Conservation (phyloP, 306 rosid genomes). For the Vigna unguiculata region DNA sequence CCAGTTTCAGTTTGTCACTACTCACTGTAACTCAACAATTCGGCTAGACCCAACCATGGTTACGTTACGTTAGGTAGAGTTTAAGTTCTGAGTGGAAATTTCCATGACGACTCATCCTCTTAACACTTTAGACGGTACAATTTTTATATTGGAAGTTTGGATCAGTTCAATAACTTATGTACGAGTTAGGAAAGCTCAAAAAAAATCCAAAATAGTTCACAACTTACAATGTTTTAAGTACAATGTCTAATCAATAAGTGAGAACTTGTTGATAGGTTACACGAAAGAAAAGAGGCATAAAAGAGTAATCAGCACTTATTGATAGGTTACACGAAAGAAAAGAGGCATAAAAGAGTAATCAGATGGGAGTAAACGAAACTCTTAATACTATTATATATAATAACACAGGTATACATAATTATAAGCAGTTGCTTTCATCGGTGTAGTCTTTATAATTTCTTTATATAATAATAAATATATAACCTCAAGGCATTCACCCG, state of each 20-base stretch:
- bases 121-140: not conserved
- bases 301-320: not conserved
- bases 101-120: not conserved
- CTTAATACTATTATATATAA: not conserved
- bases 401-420: not conserved
- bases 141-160: not conserved
- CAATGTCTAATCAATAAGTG: not conserved
- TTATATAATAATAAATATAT: not conserved
- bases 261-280: not conserved
- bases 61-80: not conserved
- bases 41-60: not conserved
- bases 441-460: not conserved
- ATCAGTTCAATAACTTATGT: not conserved
- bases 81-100: not conserved
- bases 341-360: not conserved
- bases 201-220: not conserved
- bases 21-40: not conserved
- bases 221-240: not conserved
- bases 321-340: not conserved
- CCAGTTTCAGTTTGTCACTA: not conserved
- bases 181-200: not conserved
- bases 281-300: not conserved
- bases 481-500: constrained; percentile 83
- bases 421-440: not conserved
- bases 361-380: not conserved